Base-by-base conservation (phyloP, 106 monocot genomes). In the Hemerocallis citrina region DNA sequence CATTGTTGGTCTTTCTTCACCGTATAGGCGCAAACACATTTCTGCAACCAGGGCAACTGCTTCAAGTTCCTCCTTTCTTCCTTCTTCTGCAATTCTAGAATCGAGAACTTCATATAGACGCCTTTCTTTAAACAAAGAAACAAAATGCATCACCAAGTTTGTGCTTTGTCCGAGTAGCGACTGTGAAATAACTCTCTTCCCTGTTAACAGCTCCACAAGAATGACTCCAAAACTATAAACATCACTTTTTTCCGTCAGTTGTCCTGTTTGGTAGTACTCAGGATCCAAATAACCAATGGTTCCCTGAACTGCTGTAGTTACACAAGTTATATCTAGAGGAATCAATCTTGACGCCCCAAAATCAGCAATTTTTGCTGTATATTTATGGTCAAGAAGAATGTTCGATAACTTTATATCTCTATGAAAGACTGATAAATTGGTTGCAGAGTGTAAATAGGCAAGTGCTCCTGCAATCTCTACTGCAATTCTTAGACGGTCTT, bases 151-250 rank as follows among this genome's bases (percentile, higher is more conserved):
- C 1, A 61, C 55, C 7, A 75, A 54, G 40, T 55, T 75, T 24
- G 19, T 38, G 4, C 36, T 68, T 24, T 6, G 10, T 17, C 3
- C 10, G 10, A 24, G 24, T 24, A 17, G 17, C 17, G 11, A 2
- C 23, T 17, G 9, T 9, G 52, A 52, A 7, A 52, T 17, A 2
- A 24, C 22, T 24, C 8, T 52, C 12, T 22, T 5, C 6, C 52
- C 52, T 3, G 52, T 52, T 24, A 52, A 22, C 52, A 52, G 17
- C 75, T 76, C 81, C 16, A 38, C 62, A 10, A 81, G 72, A 45
- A 81, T 70, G 4, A 82, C 81, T 6, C 76, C 81, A 29, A 82
- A 82, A 20, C 81, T 82, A 8, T 82, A 82, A 12, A 77, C 81
- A 61, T 82, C 81, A 43, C 81, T 82, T 59, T 76, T 76, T 15